Conservation (phyloP, 108 stramenopile species). For the Craspedostauros australis region DNA sequence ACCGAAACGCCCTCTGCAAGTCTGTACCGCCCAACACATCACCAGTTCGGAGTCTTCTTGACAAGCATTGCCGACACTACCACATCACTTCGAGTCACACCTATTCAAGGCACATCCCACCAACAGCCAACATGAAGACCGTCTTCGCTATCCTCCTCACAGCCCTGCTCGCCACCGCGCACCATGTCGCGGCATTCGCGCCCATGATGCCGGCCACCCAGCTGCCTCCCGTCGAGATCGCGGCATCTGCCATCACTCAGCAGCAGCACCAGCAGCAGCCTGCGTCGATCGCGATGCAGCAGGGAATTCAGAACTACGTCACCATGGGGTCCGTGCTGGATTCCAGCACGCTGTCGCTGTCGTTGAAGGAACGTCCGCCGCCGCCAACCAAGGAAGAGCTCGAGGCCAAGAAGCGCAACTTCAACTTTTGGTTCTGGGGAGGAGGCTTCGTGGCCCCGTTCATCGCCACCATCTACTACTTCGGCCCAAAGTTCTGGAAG, state of each 20-base stretch:
- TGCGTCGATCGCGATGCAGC: slow-evolving; percentile 3
- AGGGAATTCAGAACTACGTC: slow-evolving; percentile 11
- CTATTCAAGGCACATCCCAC: no score
- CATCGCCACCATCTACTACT: slow-evolving; percentile 72
- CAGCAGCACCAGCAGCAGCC: not conserved
- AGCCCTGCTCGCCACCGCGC: not conserved
- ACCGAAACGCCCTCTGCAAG: no score
- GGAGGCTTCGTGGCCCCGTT: slow-evolving; percentile 87
- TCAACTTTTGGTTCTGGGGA: slow-evolving; percentile 80
- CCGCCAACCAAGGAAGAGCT: slow-evolving; percentile 78
- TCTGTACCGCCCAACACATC: no score
- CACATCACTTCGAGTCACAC: no score
- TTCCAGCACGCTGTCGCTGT: slow-evolving; percentile 24
- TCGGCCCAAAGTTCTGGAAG: slow-evolving; percentile 84
- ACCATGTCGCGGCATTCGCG: not conserved
- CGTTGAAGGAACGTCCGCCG: slow-evolving; percentile 67
- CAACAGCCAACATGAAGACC: no score
- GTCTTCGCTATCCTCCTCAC: not conserved
- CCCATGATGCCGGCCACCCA: slow-evolving; percentile 2
- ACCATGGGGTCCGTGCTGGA: not conserved
- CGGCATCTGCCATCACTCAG: no score
- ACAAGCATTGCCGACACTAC: no score
- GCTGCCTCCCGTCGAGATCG: no score
- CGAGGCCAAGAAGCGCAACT: slow-evolving; percentile 74
- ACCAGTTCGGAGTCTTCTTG: no score